These are phyloP conservation scores for Furcasterigmium furcatum DNA, from an alignment of 2,329 filamentous ascomycete species.

Conservation along the genomic window DNA sequence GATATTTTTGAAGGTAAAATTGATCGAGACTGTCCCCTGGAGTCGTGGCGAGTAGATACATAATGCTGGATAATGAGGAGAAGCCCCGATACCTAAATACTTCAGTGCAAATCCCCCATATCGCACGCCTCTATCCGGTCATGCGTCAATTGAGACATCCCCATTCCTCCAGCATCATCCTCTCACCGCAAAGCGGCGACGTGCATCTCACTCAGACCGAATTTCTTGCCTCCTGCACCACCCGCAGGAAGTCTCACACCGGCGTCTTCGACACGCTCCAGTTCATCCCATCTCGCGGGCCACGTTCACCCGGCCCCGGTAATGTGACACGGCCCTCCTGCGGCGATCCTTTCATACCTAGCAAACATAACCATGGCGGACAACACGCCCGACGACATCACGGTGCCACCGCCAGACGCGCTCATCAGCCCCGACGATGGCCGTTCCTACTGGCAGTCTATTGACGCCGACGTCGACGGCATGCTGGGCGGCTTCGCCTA, in stretches of 20 bases:
- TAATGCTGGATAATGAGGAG: too few species aligned
- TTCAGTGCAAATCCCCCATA: too few species aligned
- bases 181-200: too few species aligned
- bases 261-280: neutral
- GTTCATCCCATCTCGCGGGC: neutral
- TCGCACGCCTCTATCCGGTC: neutral
- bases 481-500: constrained; percentile 74
- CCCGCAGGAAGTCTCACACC: neutral
- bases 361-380: neutral
- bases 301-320: neutral
- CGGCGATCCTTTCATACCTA: neutral
- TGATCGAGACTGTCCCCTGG: too few species aligned
- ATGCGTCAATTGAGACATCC: neutral
- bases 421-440: constrained; percentile 30
- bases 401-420: constrained; percentile 22
- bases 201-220: too few species aligned
- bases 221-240: neutral
- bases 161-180: too few species aligned
- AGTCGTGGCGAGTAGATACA: too few species aligned
- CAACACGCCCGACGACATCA: constrained; percentile 1
- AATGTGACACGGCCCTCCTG: neutral
- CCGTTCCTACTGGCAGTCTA: constrained; percentile 43
- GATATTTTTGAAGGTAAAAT: too few species aligned
- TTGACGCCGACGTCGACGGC: constrained; percentile 53
- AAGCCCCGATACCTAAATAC: too few species aligned